Conservation (phyloP, 345 rosid species). For the Excoecaria agallocha region DNA sequence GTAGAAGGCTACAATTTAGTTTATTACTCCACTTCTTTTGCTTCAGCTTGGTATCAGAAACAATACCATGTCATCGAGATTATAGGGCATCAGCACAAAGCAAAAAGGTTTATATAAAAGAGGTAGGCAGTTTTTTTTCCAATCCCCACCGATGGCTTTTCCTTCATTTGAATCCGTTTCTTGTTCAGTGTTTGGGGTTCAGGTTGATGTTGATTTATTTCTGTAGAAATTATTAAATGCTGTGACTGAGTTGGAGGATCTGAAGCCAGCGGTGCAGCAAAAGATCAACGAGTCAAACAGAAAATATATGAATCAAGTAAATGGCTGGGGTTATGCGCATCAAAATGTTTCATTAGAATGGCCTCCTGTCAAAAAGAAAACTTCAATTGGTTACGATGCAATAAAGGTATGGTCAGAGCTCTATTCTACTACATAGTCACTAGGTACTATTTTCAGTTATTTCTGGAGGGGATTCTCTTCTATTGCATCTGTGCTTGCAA, state of each 20-base stretch:
- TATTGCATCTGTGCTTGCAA: neutral
- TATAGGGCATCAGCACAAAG: slow-evolving; percentile 47
- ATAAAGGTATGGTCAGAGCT: slow-evolving; percentile 48
- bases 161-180: slow-evolving; percentile 5
- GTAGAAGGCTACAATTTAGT: neutral
- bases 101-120: slow-evolving; percentile 56
- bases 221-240: slow-evolving; percentile 64
- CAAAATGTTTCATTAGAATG: slow-evolving; percentile 43
- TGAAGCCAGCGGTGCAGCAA: slow-evolving; percentile 76
- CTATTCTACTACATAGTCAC: slow-evolving; percentile 11
- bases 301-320: slow-evolving; percentile 40
- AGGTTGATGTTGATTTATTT: slow-evolving; percentile 19
- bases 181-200: slow-evolving; percentile 20
- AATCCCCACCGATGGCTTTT: neutral
- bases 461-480: neutral
- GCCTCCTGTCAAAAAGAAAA: slow-evolving; percentile 49
- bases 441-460: neutral
- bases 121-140: slow-evolving; percentile 37
- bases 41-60: slow-evolving; percentile 86
- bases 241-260: slow-evolving; percentile 72
- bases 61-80: slow-evolving; percentile 88
- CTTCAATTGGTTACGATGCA: slow-evolving; percentile 33
- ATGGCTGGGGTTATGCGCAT: slow-evolving; percentile 30
- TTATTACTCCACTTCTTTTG: slow-evolving; percentile 23
- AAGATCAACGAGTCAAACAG: slow-evolving; percentile 55